These are phyloP conservation scores for Trichosporon sp. DNA, from an alignment of 1,284 basidiomycete genomes.

Conservation along the genomic window DNA sequence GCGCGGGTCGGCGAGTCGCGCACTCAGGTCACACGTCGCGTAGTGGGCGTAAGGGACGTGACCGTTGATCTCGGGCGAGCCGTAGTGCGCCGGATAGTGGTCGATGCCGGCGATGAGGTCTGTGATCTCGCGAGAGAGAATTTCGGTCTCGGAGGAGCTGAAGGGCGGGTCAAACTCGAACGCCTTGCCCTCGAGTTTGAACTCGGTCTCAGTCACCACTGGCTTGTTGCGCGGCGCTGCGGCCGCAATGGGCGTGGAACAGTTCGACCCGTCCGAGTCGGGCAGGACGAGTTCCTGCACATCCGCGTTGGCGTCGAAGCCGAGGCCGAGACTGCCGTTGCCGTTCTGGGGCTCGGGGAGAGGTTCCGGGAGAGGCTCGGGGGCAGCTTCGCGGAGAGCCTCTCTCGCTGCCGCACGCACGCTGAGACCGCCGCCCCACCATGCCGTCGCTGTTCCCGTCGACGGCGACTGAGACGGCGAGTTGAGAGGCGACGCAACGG, in stretches of 20 bases:
- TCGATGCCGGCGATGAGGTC: neutral
- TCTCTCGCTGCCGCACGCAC: neutral
- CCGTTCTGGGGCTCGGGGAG: too few species aligned
- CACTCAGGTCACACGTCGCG: neutral
- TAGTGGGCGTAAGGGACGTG: neutral
- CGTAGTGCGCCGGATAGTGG: neutral
- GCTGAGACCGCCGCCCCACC: constrained; percentile 11
- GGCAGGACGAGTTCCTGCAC: neutral
- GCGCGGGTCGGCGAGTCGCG: neutral
- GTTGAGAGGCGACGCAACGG: neutral
- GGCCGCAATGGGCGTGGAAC: constrained; percentile 7
- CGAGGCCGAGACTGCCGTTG: neutral
- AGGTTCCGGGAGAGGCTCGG: neutral
- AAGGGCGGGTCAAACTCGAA: constrained; percentile 5
- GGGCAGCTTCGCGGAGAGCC: neutral
- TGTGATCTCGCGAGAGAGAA: neutral
- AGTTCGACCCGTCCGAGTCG: constrained; percentile 1
- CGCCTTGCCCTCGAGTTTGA: neutral
- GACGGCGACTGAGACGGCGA: neutral
- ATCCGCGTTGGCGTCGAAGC: neutral
- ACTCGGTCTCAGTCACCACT: neutral
- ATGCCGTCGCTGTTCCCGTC: neutral
- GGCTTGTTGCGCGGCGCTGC: neutral
- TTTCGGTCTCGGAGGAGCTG: neutral
- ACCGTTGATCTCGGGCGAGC: neutral